Evolutionary conservation across 176 grass and related monocot species (phyloP), one percentile per base, ranked within the genome.

Genomic region (Oryza meridionalis): DNA sequence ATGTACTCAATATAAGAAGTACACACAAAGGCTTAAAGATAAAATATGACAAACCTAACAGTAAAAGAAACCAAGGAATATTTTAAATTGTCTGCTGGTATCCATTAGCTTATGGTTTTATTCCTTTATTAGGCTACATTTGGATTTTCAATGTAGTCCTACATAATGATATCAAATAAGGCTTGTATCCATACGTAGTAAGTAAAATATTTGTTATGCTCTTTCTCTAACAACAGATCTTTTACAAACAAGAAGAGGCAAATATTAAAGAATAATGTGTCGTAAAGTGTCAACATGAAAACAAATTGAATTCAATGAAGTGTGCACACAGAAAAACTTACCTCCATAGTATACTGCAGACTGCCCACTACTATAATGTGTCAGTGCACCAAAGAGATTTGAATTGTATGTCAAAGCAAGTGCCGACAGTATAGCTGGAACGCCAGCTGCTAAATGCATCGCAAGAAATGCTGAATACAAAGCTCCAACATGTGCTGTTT

Each of bases 331-430:
- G 65, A 68, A 21, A 79, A 72, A 76, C 76, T 73, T 94, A 99
- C 96, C 93, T 92, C 96, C 93, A 89, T 76, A 99, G 77, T 99
- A 96, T 38, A 99, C 78, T 53, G 93, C 96, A 90, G 96, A 89
- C 64, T 99, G 96, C 43, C 93, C 93, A 59, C 96, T 96, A 72
- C 93, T 99, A 89, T 96, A 99, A 89, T 99, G 96, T 78, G 96
- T 94, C 66, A 96, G 77, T 44, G 96, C 81, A 78, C 96, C 93
- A 88, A 99, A 99, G 77, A 99, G 89, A 88, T 96, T 99, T 85
- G 96, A 65, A 79, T 99, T 96, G 77, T 88, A 99, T 40, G 96
- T 83, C 68, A 99, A 83, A 88, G 93, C 91, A 77, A 96, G 88
- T 77, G 93, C 93, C 7, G 96, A 80, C 37, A 94, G 63, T 71